Percentiles rank a stretch among this genome's conserved stretches.
Evolutionary conservation across 768 basidiomycete species (phyloP).

Genomic region (Termitomyces sp.): DNA sequence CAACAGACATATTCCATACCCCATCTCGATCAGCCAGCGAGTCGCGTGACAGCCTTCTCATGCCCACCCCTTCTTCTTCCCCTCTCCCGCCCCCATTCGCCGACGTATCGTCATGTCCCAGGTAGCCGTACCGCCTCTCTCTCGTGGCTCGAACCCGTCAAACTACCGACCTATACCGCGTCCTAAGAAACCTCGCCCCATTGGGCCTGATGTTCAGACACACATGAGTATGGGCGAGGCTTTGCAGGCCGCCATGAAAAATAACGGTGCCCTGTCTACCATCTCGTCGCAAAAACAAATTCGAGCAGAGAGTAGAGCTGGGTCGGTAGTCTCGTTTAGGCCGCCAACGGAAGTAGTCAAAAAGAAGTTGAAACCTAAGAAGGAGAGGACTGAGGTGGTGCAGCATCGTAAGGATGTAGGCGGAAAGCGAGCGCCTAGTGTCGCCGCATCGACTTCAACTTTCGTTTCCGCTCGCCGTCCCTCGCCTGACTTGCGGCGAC

Average conservation of each 20-base stretch:
- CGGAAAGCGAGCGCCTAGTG: not conserved
- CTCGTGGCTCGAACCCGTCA: constrained; percentile 2
- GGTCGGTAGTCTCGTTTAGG: not conserved
- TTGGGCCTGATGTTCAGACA: not conserved
- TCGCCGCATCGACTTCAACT: not conserved
- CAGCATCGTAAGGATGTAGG: not conserved
- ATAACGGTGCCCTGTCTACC: constrained; percentile 8
- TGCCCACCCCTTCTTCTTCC: not conserved
- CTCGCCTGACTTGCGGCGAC: not conserved
- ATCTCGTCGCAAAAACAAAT: not conserved
- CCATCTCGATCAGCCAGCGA: constrained; percentile 7
- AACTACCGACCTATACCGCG: constrained; percentile 14
- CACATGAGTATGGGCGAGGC: constrained; percentile 13
- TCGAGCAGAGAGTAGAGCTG: not conserved
- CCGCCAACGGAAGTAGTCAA: not conserved
- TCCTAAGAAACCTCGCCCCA: not conserved
- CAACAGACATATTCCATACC: not conserved
- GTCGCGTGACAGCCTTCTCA: constrained; percentile 2
- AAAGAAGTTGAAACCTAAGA: not conserved
- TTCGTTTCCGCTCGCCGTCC: not conserved
- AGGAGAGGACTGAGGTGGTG: not conserved
- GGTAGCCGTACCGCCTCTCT: constrained; percentile 22
- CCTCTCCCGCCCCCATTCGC: not conserved
- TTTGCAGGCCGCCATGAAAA: constrained; percentile 10
- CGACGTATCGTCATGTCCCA: constrained; percentile 16